Evolutionary conservation across 225 moss, liverwort and hornwort species (phyloP).

Genomic region (Marchantia paleacea): DNA sequence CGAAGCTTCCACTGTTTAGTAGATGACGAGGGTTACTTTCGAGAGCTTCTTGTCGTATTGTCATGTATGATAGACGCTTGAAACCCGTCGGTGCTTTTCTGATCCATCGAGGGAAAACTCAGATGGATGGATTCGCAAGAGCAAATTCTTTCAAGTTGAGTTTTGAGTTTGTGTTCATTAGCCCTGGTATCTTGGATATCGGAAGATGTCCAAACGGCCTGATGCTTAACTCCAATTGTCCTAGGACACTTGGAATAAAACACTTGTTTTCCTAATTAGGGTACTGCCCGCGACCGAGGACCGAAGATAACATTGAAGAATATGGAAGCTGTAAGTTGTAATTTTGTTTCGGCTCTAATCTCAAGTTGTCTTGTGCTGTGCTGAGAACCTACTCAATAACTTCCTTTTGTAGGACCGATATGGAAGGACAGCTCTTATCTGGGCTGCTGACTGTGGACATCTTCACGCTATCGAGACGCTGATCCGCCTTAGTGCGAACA

Average conservation of each 20-base stretch:
- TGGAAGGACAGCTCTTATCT: conserved; percentile 94
- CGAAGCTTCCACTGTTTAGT: no score
- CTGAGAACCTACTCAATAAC: background rate
- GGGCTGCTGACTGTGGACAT: conserved; percentile 92
- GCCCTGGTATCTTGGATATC: background rate
- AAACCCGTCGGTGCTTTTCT: no score
- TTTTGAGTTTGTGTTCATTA: no score
- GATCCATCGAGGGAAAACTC: no score
- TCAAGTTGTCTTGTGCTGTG: background rate
- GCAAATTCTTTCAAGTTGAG: no score
- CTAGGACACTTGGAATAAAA: background rate
- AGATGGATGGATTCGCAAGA: no score
- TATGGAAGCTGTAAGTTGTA: no score
- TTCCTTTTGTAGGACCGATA: conserved; percentile 58
- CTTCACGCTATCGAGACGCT: conserved; percentile 70
- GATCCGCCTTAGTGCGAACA: conserved; percentile 79
- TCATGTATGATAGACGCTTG: no score
- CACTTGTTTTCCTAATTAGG: background rate
- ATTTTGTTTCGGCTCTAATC: no score
- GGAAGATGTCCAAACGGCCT: background rate
- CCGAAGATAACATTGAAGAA: no score
- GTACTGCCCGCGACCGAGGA: background rate
- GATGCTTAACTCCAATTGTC: background rate
- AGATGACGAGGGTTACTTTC: no score
- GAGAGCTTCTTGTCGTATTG: no score